phyloP scores from a whole-genome alignment of 768 basidiomycete species.

The Tubosaeta sp. region DNA sequence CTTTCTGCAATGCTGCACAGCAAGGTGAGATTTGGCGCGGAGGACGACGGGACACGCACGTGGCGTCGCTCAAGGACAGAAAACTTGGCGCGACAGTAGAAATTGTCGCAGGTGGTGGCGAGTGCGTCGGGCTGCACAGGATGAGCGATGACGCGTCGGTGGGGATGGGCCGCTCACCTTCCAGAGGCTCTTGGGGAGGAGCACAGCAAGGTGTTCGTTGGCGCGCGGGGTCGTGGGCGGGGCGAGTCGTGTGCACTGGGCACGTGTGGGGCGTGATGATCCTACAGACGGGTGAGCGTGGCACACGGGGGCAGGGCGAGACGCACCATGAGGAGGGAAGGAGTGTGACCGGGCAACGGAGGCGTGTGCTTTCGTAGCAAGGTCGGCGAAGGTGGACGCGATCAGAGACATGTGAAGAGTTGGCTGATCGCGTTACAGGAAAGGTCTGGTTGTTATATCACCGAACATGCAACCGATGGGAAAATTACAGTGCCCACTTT shows the following conservation, averaged over 20 bases:
- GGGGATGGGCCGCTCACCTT: constrained; percentile 44
- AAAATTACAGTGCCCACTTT: constrained; percentile 16
- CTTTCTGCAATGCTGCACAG: constrained; percentile 70
- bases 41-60: constrained; percentile 38
- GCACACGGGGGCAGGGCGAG: background rate
- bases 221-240: constrained; percentile 22
- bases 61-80: constrained; percentile 72
- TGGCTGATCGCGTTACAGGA: background rate
- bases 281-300: constrained; percentile 13
- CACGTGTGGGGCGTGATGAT: constrained; percentile 19
- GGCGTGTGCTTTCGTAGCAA: constrained; percentile 26
- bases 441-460: constrained; percentile 28
- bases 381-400: constrained; percentile 19
- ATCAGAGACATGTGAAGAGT: constrained; percentile 30
- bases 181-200: constrained; percentile 68
- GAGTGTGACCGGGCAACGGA: constrained; percentile 4
- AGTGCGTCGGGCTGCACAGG: constrained; percentile 53
- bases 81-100: constrained; percentile 63
- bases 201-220: constrained; percentile 77
- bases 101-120: constrained; percentile 66
- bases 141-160: constrained; percentile 9
- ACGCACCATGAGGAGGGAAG: background rate
- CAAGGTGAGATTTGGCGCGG: constrained; percentile 17
- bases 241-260: constrained; percentile 14
- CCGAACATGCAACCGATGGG: constrained; percentile 27